phyloP scores from a whole-genome alignment of 176 grass and related monocot genomes.

The Zoysia pacifica region DNA sequence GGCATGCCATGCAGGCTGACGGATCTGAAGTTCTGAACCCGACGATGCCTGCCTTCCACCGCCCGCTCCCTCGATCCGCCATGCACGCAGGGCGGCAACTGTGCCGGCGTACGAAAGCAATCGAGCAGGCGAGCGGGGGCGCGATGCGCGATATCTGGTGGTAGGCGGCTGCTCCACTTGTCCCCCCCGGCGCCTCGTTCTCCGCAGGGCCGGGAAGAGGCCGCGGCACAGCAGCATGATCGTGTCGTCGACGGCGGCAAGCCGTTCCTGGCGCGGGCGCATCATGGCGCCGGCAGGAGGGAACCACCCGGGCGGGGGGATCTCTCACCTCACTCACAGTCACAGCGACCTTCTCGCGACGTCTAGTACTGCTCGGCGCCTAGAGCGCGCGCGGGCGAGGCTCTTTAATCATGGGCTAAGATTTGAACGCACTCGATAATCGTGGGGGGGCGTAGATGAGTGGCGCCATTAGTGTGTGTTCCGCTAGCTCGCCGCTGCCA shows the following conservation, averaged over 20 bases:
- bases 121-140: not conserved
- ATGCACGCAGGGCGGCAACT: not conserved
- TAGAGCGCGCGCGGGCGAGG: not conserved
- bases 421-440: conserved; percentile 52
- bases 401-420: conserved; percentile 54
- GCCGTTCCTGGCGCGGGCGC: conserved; percentile 9
- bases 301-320: not conserved
- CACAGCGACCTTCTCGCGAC: not conserved
- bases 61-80: not conserved
- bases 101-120: conserved; percentile 33
- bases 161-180: conserved; percentile 46
- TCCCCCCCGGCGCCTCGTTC: conserved; percentile 44
- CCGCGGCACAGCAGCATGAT: conserved; percentile 35
- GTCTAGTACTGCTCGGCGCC: not conserved
- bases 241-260: not conserved
- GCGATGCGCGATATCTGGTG: conserved; percentile 16
- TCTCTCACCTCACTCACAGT: conserved; percentile 27
- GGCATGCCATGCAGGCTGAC: not conserved
- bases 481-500: not conserved
- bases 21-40: not conserved
- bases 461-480: conserved; percentile 28
- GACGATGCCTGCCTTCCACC: conserved; percentile 20
- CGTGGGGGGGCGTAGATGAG: conserved; percentile 32
- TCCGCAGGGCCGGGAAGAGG: not conserved
- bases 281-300: conserved; percentile 50